Evolutionary conservation across 768 basidiomycete genomes (phyloP).

Genomic region (Leccinellum rugosiceps): DNA sequence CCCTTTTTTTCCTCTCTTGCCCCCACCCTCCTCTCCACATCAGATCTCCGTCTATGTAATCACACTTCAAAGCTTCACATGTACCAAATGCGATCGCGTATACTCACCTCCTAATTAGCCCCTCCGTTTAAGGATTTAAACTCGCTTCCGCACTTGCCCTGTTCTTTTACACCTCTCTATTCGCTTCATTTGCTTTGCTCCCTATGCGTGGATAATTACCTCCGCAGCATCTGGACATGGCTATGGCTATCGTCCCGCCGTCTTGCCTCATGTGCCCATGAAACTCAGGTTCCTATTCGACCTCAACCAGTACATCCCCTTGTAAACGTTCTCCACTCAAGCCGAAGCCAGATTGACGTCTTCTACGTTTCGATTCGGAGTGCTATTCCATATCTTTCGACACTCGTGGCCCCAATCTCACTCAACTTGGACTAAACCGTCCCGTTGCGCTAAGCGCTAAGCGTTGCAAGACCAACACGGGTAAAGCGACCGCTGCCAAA

Average conservation of each 20-base stretch:
- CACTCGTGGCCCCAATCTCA: neutral
- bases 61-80: no score
- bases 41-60: no score
- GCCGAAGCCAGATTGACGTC: slow-evolving; percentile 77
- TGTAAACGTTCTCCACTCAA: slow-evolving; percentile 78
- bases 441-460: slow-evolving; percentile 22
- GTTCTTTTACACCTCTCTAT: slow-evolving; percentile 66
- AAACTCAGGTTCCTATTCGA: slow-evolving; percentile 60
- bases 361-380: no score
- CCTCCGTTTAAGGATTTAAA: no score
- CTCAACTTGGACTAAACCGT: slow-evolving; percentile 6
- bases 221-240: slow-evolving; percentile 23
- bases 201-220: slow-evolving; percentile 61
- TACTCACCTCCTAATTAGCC: neutral
- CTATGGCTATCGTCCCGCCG: slow-evolving; percentile 71
- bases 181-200: slow-evolving; percentile 57
- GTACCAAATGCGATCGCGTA: no score
- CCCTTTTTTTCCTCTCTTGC: no score
- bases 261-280: slow-evolving; percentile 64
- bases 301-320: slow-evolving; percentile 63
- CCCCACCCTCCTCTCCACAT: no score
- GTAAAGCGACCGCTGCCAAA: slow-evolving; percentile 9
- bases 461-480: slow-evolving; percentile 23
- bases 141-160: slow-evolving; percentile 28
- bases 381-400: neutral